Base-by-base conservation (phyloP, 2,329 filamentous ascomycete species). In the Aspergillus sp. region DNA sequence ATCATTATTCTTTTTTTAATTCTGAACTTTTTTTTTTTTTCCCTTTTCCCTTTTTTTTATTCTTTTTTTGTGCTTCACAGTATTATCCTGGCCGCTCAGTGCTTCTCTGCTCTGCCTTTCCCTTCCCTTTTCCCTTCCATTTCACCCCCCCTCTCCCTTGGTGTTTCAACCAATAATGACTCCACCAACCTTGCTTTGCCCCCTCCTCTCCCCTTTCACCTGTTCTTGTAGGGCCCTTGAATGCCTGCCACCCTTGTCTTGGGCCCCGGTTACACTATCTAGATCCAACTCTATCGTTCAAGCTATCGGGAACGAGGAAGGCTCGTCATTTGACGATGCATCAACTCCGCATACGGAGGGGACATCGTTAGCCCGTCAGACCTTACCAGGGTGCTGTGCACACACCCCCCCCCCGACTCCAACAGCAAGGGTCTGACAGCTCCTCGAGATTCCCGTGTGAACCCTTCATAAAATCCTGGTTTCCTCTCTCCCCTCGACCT, bases 241-340 rank as follows among this genome's bases (percentile, higher is more conserved):
- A 39, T 50, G 21, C 51, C 39, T 55, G 53, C 36, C 54, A 59
- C 62, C 62, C 64, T 62, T 61, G 47, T 61, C 47, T 57, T 64
- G 42, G 54, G 54, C 61, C 51, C 61, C 51, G 61, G 62, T 62
- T 51, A 39, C 58, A 58, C 57, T 63, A 53, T 58, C 61, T 68
- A 64, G 61, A 64, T 59, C 57, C 64, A 67, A 66, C 63, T 64
- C 58, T 67, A 67, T 68, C 62, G 54, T 44, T 54, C 61, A 62
- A 66, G 64, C 63, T 66, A 68, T 66, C 63, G 61, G 60, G 66
- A 66, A 64, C 59, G 62, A 63, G 62, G 53, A 25, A 48, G 44
- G 39, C 55, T 58, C 53, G 48, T 62, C 51, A 62, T 65, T 66
- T 61, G 61, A 58, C 54, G 38, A 57, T 65, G 63, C 56, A 54